Evolutionary conservation across 176 grass and related monocot species (phyloP).

Genomic region (Lolium rigidum): DNA sequence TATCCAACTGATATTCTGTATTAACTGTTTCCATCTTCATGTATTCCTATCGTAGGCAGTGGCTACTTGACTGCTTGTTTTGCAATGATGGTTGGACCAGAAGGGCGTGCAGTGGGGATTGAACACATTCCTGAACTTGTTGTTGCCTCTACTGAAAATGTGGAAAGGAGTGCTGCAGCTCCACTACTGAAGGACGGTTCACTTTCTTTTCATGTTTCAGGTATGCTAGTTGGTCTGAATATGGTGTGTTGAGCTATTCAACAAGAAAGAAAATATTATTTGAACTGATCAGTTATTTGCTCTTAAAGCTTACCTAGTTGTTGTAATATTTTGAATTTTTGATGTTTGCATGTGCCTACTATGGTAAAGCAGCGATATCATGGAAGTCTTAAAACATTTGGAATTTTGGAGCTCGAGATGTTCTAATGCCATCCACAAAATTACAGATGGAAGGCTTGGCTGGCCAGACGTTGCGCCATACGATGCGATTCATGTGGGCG

Average conservation of each 20-base stretch:
- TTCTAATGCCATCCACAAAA: not conserved
- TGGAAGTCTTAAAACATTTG: not conserved
- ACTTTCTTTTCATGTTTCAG: constrained; percentile 80
- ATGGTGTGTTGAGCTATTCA: not conserved
- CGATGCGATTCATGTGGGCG: constrained; percentile 77
- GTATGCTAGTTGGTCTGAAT: constrained; percentile 32
- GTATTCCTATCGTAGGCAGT: constrained; percentile 48
- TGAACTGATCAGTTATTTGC: not conserved
- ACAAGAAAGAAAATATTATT: not conserved
- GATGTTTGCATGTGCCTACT: not conserved
- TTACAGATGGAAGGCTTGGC: constrained; percentile 74
- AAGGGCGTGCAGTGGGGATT: constrained; percentile 74
- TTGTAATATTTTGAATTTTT: not conserved
- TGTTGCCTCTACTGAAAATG: constrained; percentile 64
- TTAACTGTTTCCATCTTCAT: not conserved
- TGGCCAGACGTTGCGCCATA: constrained; percentile 64
- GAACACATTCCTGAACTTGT: constrained; percentile 86
- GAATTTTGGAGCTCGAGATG: not conserved
- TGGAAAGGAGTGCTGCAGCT: constrained; percentile 64
- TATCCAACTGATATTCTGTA: not conserved
- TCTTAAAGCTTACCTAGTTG: not conserved
- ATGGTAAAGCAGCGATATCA: not conserved
- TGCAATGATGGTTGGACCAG: constrained; percentile 81
- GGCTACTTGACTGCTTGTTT: constrained; percentile 89
- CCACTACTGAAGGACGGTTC: constrained; percentile 61